These are phyloP conservation scores for Fraxinus nigra DNA, from an alignment of 305 asterid species.

Conservation along the genomic window DNA sequence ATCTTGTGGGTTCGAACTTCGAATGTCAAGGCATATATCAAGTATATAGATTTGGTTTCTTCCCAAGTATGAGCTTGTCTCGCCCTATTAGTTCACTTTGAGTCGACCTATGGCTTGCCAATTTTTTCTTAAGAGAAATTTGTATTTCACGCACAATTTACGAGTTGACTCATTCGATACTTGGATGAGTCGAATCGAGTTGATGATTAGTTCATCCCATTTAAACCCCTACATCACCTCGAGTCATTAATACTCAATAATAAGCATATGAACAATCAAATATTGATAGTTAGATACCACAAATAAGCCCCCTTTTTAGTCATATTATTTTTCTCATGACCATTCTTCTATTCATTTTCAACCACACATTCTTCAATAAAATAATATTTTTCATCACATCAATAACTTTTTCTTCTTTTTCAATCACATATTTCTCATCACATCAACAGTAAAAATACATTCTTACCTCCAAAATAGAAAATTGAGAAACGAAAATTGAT, in stretches of 20 bases:
- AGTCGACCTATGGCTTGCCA: neutral
- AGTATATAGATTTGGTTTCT: slow-evolving; percentile 1
- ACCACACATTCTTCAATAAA: too few species aligned
- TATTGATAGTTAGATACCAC: neutral
- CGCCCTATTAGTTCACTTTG: neutral
- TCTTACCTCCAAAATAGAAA: too few species aligned
- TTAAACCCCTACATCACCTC: neutral
- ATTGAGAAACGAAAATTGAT: too few species aligned
- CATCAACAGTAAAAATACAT: too few species aligned
- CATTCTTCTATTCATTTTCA: too few species aligned
- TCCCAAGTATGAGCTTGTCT: neutral
- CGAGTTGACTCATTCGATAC: neutral
- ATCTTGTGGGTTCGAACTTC: neutral
- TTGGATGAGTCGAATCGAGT: neutral
- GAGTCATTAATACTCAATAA: neutral
- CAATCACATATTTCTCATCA: too few species aligned
- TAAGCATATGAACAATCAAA: neutral
- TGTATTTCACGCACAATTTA: neutral
- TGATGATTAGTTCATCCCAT: neutral
- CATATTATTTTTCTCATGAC: too few species aligned
- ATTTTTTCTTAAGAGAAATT: neutral
- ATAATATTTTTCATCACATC: too few species aligned
- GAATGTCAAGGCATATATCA: neutral
- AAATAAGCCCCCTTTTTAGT: too few species aligned
- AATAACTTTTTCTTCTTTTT: too few species aligned